Base-by-base conservation (phyloP, 1,284 basidiomycete genomes). In the Cutaneotrichosporon sp. region DNA sequence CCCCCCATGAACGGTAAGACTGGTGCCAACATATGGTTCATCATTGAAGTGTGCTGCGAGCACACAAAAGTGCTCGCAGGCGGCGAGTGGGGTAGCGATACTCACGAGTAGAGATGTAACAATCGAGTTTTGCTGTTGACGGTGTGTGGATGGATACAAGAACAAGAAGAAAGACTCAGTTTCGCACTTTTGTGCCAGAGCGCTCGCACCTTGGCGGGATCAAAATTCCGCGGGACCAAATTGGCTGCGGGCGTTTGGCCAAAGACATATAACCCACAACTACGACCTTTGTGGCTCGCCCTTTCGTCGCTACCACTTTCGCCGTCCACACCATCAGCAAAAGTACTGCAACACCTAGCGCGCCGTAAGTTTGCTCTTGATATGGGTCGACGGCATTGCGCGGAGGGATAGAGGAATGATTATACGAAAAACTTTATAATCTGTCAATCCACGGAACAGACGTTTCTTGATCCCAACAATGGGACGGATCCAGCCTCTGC, bases 381-480 rank as follows among this genome's bases (percentile, higher is more conserved):
- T 18, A 23, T n/a, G 5, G 3, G 22, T 8, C 22, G 9, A n/a
- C 21, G 23, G 13, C 13, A 4, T 15, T n/a, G 21, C 20, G 18
- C 45, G 8, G 26, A 5, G 26, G 7, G 26, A 10, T 30, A 30
- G 26, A n/a, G n/a, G n/a, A 30, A 76, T 75, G 77, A 77, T 77
- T 77, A 77, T 56, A 67, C 52, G 7, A 54, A 48, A 45, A 45
- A 59, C 62, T 61, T 65, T 46, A 63, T 67, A 70, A 80, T 80
- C 79, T 80, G 79, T 80, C 79, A 80, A 80, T 80, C 80, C 78
- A 67, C 79, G 66, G 73, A 80, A 69, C 55, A 64, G 69, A 65
- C 67, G 66, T 66, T 63, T 62, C 55, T 54, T 58, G 23, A n/a
- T 54, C 50, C 44, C 18, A 26, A 45, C 43, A 18, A 40, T 20